Evolutionary conservation across 768 basidiomycete genomes (phyloP).

Genomic region (Pleurotus citrinopileatus): DNA sequence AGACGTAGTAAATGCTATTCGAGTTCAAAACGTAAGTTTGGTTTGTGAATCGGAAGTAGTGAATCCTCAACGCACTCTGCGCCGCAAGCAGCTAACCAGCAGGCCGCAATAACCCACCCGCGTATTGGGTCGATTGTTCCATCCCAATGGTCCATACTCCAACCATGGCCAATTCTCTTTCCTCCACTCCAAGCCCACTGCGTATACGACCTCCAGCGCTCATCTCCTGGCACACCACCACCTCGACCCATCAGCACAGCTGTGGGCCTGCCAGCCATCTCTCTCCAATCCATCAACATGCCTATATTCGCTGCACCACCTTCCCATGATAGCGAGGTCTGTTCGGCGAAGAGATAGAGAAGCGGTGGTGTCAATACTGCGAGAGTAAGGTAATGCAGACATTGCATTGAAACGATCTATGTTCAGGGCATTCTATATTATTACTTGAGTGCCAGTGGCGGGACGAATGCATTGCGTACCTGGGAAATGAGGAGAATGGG

Average conservation of each 20-base stretch:
- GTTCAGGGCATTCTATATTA: not conserved
- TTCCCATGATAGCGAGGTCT: slow-evolving; percentile 66
- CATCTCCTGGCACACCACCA: slow-evolving; percentile 58
- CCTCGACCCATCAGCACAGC: slow-evolving; percentile 26
- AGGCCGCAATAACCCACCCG: slow-evolving; percentile 87
- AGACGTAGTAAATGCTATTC: slow-evolving; percentile 74
- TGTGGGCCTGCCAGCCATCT: slow-evolving; percentile 86
- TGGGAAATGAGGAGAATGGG: not conserved
- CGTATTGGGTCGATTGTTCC: slow-evolving; percentile 73
- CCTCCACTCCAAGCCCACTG: slow-evolving; percentile 78
- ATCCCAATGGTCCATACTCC: slow-evolving; percentile 54
- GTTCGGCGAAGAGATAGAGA: slow-evolving; percentile 71
- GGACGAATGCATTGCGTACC: not conserved
- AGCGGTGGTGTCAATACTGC: slow-evolving; percentile 80
- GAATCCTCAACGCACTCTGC: slow-evolving; percentile 70
- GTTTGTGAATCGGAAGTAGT: slow-evolving; percentile 1
- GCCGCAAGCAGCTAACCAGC: slow-evolving; percentile 80
- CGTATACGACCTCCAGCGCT: slow-evolving; percentile 62
- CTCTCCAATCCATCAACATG: slow-evolving; percentile 93
- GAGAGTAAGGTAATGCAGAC: slow-evolving; percentile 90
- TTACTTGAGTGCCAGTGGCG: not conserved
- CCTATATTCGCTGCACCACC: slow-evolving; percentile 81
- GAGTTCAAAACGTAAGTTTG: slow-evolving; percentile 4
- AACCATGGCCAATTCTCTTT: slow-evolving; percentile 64
- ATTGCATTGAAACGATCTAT: slow-evolving; percentile 93